phyloP scores from a whole-genome alignment of 2,329 filamentous ascomycete species.

The Balansia obtecta region DNA sequence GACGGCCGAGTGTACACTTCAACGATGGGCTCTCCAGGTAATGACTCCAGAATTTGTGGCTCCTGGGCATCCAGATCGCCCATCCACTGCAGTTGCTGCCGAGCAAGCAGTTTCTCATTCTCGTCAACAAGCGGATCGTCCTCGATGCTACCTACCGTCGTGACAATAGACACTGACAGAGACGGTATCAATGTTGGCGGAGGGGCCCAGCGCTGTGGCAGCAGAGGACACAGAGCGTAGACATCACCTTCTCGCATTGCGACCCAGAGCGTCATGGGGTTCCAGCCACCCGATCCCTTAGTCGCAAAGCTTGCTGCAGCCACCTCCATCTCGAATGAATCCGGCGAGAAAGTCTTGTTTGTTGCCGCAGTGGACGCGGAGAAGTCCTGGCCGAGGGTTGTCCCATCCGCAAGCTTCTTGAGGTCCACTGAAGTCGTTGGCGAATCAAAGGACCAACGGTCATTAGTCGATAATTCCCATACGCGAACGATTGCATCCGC shows the following conservation, averaged over 20 bases:
- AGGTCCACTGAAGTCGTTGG: conserved; percentile 77
- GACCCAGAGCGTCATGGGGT: conserved; percentile 90
- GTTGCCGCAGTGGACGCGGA: conserved; percentile 60
- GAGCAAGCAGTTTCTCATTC: conserved; percentile 42
- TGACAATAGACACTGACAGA: conserved; percentile 69
- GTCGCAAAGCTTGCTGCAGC: conserved; percentile 71
- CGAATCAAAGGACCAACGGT: conserved; percentile 77
- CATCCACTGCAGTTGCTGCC: conserved; percentile 58
- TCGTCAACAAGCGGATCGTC: conserved; percentile 43
- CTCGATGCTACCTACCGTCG: conserved; percentile 52
- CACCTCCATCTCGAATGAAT: conserved; percentile 87
- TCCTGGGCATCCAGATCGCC: conserved; percentile 52
- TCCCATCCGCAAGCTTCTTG: conserved; percentile 77
- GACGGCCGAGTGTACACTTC: conserved; percentile 46
- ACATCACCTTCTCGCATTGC: conserved; percentile 92
- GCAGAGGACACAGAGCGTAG: conserved; percentile 81
- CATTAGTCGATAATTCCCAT: conserved; percentile 78
- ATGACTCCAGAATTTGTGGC: conserved; percentile 39
- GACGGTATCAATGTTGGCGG: conserved; percentile 68
- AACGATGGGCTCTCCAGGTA: conserved; percentile 32
- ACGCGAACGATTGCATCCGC: conserved; percentile 77
- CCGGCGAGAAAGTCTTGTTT: conserved; percentile 75
- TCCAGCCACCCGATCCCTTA: conserved; percentile 68
- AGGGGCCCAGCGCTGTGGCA: conserved; percentile 77
- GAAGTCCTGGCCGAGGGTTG: conserved; percentile 71